Evolutionary conservation across 106 monocot species (phyloP).

Genomic region (Dendrobium officinale): DNA sequence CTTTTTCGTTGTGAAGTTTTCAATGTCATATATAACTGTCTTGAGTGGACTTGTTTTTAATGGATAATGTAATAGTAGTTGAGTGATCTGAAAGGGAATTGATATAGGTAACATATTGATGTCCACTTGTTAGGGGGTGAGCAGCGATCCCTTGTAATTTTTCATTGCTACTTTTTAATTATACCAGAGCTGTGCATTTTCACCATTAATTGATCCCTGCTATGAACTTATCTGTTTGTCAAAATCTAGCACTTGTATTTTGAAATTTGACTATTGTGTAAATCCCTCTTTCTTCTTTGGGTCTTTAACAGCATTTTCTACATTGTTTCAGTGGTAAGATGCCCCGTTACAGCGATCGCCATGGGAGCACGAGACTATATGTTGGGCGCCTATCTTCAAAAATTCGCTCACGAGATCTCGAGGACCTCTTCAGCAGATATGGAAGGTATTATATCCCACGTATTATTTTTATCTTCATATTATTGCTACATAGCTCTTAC

Average conservation of each 20-base stretch:
- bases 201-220: neutral
- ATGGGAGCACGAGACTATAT: constrained; percentile 75
- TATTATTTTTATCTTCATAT: neutral
- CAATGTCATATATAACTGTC: no score
- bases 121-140: neutral
- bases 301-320: neutral
- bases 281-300: neutral
- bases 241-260: neutral
- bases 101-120: neutral
- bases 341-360: constrained; percentile 86
- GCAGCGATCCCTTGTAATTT: neutral
- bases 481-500: constrained; percentile 1
- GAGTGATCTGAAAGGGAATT: neutral
- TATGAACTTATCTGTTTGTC: neutral
- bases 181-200: neutral
- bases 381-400: constrained; percentile 77
- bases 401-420: constrained; percentile 76
- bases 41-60: no score
- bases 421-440: constrained; percentile 86
- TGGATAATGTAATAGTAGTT: neutral
- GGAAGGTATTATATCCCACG: constrained; percentile 53
- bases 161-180: neutral
- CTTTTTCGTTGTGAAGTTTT: neutral
- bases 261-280: neutral
- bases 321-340: constrained; percentile 27